Evolutionary conservation across 306 rosid species (phyloP).

Genomic region (Echinosophora koreensis): DNA sequence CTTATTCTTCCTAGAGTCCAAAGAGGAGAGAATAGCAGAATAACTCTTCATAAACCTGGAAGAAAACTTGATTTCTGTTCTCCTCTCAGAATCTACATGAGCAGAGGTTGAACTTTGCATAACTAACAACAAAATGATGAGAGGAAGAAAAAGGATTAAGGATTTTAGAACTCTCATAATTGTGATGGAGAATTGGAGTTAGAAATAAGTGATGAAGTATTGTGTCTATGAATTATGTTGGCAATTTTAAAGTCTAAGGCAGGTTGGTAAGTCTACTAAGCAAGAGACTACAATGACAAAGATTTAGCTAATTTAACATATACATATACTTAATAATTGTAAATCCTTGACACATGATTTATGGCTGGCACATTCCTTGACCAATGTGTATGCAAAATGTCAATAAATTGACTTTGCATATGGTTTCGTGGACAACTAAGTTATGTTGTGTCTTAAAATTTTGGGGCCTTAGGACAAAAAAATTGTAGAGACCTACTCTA

Average conservation of each 20-base stretch:
- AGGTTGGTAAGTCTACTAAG: conserved; percentile 30
- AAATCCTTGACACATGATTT: neutral
- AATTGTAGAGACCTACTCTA: too few relatives aligned
- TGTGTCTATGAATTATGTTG: neutral
- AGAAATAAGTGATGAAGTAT: neutral
- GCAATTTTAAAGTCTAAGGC: conserved; percentile 11
- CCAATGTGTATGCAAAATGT: conserved; percentile 11
- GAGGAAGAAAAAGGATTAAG: conserved; percentile 35
- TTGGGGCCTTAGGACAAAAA: too few relatives aligned
- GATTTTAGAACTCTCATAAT: conserved; percentile 49
- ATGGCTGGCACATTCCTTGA: conserved; percentile 22
- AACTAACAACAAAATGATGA: conserved; percentile 30
- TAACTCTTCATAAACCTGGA: conserved; percentile 39
- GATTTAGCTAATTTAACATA: neutral
- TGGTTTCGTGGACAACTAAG: conserved; percentile 17
- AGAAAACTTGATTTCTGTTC: conserved; percentile 33
- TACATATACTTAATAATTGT: neutral
- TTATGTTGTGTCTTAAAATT: too few relatives aligned
- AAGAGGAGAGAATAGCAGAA: conserved; percentile 42
- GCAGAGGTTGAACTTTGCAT: conserved; percentile 36
- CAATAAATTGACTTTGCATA: conserved; percentile 47
- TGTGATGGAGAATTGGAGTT: neutral
- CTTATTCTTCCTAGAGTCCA: conserved; percentile 42
- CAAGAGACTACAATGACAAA: conserved; percentile 33
- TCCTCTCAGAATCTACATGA: conserved; percentile 21